Percentiles rank a stretch among this genome's conserved stretches.
phyloP scores from a whole-genome alignment of 1,284 basidiomycete species.

The Meripilus lineatus region DNA sequence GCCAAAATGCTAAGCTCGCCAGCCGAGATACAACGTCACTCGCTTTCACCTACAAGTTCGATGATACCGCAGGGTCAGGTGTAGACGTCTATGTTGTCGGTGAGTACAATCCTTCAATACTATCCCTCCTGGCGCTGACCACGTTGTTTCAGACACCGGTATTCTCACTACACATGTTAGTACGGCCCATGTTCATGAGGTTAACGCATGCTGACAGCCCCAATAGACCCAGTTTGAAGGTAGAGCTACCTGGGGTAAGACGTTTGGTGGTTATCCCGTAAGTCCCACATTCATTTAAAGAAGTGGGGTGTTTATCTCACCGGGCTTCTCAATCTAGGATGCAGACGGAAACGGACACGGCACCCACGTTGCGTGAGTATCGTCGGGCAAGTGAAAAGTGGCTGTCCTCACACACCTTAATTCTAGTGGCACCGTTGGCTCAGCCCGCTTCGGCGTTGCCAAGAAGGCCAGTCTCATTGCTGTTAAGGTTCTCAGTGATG shows the following conservation, averaged over 20 bases:
- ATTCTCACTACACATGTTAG: constrained; percentile 55
- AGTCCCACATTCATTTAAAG: neutral
- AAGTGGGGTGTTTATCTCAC: neutral
- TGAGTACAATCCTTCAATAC: constrained; percentile 15
- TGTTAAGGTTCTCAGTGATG: constrained; percentile 68
- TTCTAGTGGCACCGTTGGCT: constrained; percentile 47
- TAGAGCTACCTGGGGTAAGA: constrained; percentile 64
- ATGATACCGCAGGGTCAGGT: constrained; percentile 26
- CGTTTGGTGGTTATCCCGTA: constrained; percentile 27
- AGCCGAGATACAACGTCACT: constrained; percentile 8
- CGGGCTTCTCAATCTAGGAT: constrained; percentile 40
- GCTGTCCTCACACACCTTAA: too few species aligned
- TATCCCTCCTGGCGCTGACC: neutral
- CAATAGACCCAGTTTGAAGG: constrained; percentile 58
- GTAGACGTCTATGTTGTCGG: constrained; percentile 31
- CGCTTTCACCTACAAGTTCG: constrained; percentile 23
- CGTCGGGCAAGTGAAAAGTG: neutral
- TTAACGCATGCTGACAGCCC: neutral
- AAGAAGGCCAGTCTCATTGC: constrained; percentile 65
- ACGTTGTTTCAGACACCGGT: constrained; percentile 33
- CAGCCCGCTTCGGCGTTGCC: constrained; percentile 62
- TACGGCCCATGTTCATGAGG: neutral
- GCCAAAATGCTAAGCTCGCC: constrained; percentile 14
- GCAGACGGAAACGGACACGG: constrained; percentile 56
- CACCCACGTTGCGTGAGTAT: constrained; percentile 35